Percentiles rank a stretch among this genome's conserved stretches.
Conservation (phyloP, 257 asterid genomes). For the Hygrophila difformis region DNA sequence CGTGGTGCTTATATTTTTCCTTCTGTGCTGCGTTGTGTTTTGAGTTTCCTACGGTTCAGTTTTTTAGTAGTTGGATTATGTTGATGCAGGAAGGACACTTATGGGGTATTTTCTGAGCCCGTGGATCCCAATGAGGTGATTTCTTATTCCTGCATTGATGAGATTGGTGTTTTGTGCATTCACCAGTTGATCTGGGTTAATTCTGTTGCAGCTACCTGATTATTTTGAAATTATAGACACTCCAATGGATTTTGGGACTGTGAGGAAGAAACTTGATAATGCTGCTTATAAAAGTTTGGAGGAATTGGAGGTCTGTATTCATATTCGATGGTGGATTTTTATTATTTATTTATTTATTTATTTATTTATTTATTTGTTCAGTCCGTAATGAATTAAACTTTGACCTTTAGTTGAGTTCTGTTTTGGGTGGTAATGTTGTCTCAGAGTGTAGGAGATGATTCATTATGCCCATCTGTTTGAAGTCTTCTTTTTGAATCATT, state of each 20-base stretch:
- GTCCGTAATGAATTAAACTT: not conserved
- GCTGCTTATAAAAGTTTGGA: slow-evolving; percentile 54
- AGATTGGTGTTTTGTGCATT: slow-evolving; percentile 1
- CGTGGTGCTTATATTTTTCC: slow-evolving; percentile 12
- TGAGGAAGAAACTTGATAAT: slow-evolving; percentile 66
- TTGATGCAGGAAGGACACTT: slow-evolving; percentile 81
- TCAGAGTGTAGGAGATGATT: too few species aligned
- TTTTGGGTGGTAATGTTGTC: too few species aligned
- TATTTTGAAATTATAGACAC: slow-evolving; percentile 74
- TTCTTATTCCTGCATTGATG: slow-evolving; percentile 3
- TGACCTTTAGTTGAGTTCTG: too few species aligned
- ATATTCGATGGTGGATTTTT: not conserved
- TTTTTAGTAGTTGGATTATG: too few species aligned
- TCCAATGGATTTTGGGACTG: slow-evolving; percentile 96
- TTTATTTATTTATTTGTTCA: not conserved
- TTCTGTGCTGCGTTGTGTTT: slow-evolving; percentile 20
- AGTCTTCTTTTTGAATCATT: too few species aligned
- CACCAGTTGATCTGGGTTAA: slow-evolving; percentile 18
- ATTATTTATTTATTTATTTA: not conserved
- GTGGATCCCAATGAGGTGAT: slow-evolving; percentile 86
- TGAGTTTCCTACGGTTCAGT: slow-evolving; percentile 13
- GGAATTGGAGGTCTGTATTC: slow-evolving; percentile 75
- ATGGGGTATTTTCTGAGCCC: slow-evolving; percentile 90
- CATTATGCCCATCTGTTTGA: too few species aligned
- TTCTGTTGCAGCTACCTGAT: slow-evolving; percentile 83